Conservation (phyloP, 495 filamentous ascomycete species). For the Annulohypoxylon bovei region DNA sequence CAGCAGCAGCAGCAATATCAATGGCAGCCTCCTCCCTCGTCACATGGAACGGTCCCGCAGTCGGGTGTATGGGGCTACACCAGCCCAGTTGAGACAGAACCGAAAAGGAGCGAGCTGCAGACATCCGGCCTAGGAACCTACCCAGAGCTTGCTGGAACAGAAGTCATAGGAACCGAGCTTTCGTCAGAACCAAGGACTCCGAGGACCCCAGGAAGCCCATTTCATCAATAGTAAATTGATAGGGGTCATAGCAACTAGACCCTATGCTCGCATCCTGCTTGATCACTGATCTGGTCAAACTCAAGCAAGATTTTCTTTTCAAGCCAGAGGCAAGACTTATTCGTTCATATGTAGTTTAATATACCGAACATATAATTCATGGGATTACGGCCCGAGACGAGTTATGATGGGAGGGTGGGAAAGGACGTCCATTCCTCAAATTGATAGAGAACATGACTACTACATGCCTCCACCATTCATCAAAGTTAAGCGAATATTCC, state of each 20-base stretch:
- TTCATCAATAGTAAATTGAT: not conserved
- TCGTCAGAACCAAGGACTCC: conserved; percentile 18
- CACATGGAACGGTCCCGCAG: conserved; percentile 3
- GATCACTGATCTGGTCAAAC: not conserved
- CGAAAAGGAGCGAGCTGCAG: conserved; percentile 24
- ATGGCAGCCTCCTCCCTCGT: conserved; percentile 21
- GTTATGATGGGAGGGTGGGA: not conserved
- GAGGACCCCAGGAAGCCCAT: not conserved
- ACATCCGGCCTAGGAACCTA: not conserved
- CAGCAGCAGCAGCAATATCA: conserved; percentile 26
- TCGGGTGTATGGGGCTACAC: not conserved
- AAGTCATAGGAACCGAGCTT: conserved; percentile 12
- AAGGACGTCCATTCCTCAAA: not conserved
- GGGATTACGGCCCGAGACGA: not conserved
- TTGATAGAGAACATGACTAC: not conserved
- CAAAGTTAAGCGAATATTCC: too few relatives aligned
- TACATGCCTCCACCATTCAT: too few relatives aligned
- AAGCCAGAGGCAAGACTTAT: not conserved
- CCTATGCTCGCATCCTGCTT: not conserved
- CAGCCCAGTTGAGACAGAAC: conserved; percentile 7
- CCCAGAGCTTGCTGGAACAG: conserved; percentile 19
- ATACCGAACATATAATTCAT: not conserved
- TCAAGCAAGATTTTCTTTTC: not conserved
- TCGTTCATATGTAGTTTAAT: conserved; percentile 13
- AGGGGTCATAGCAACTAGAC: not conserved